phyloP scores from a whole-genome alignment of 2,329 filamentous ascomycete species.

The Aspergillus luchuensis region DNA sequence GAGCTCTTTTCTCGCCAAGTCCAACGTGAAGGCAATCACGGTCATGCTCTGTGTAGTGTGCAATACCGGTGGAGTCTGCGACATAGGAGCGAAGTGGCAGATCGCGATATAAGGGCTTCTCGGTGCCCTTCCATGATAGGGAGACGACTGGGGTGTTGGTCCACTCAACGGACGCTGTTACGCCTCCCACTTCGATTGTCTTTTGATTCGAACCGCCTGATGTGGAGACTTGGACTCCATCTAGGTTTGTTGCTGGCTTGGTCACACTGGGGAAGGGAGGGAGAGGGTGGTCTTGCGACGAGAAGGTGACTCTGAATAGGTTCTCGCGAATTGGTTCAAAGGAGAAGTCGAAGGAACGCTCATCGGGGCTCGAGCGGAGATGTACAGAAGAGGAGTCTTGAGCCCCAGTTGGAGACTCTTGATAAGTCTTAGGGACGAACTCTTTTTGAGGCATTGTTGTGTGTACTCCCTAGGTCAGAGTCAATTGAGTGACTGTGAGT shows the following conservation, averaged over 20 bases:
- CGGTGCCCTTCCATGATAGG: slow-evolving; percentile 53
- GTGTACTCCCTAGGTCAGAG: background rate
- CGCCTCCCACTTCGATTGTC: slow-evolving; percentile 50
- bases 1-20: slow-evolving; percentile 71
- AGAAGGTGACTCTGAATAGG: slow-evolving; percentile 69
- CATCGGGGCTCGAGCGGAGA: slow-evolving; percentile 46
- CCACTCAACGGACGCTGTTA: slow-evolving; percentile 63
- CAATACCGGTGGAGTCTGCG: slow-evolving; percentile 61
- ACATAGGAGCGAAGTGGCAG: slow-evolving; percentile 67
- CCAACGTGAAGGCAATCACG: slow-evolving; percentile 67
- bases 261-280: slow-evolving; percentile 65
- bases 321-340: slow-evolving; percentile 65
- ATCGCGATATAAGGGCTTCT: slow-evolving; percentile 62
- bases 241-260: slow-evolving; percentile 46
- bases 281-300: slow-evolving; percentile 61
- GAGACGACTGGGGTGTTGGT: slow-evolving; percentile 59
- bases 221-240: slow-evolving; percentile 33
- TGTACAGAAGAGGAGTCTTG: slow-evolving; percentile 36
- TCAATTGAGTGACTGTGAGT: background rate
- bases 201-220: slow-evolving; percentile 40
- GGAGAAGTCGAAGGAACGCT: slow-evolving; percentile 56
- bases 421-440: slow-evolving; percentile 43
- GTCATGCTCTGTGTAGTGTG: slow-evolving; percentile 67
- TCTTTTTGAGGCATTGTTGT: slow-evolving; percentile 54
- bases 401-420: slow-evolving; percentile 29